Evolutionary conservation across 495 filamentous ascomycete genomes (phyloP).

Genomic region (Aspergillus taichungensis): DNA sequence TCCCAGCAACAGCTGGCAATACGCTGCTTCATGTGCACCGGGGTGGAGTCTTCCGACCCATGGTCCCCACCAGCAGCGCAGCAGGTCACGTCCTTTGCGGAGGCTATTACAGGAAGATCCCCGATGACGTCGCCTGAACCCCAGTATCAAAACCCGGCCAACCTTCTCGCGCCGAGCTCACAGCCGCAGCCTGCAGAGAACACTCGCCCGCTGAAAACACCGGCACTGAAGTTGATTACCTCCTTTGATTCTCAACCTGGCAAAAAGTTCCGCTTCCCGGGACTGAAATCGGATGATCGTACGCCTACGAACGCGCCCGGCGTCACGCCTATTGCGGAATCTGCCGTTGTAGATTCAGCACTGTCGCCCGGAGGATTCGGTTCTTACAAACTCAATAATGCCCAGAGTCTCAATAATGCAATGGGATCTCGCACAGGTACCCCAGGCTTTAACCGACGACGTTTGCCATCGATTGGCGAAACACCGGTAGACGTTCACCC

Average conservation of each 20-base stretch:
- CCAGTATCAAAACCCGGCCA: conserved; percentile 19
- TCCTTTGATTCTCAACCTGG: conserved; percentile 59
- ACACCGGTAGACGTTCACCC: conserved; percentile 51
- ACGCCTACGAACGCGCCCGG: conserved; percentile 70
- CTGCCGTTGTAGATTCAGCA: conserved; percentile 79
- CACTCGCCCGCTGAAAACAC: conserved; percentile 54
- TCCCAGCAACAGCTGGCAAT: conserved; percentile 85
- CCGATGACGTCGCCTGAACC: conserved; percentile 39
- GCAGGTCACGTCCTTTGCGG: conserved; percentile 45
- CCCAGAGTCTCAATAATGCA: conserved; percentile 52
- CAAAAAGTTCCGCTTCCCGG: conserved; percentile 58
- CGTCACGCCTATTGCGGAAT: conserved; percentile 86
- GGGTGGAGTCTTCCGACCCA: conserved; percentile 64
- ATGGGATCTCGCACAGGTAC: conserved; percentile 66
- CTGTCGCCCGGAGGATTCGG: conserved; percentile 65
- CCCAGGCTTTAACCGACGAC: conserved; percentile 58
- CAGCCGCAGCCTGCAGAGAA: conserved; percentile 19
- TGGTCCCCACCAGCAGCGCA: conserved; percentile 78
- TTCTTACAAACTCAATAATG: conserved; percentile 54
- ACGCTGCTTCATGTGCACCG: conserved; percentile 81
- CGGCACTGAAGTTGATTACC: conserved; percentile 90
- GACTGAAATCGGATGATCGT: conserved; percentile 54
- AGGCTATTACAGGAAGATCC: conserved; percentile 24
- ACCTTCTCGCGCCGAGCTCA: conserved; percentile 16
- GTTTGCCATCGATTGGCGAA: conserved; percentile 81